Base-by-base conservation (phyloP, 2,329 filamentous ascomycete species). In the Ramularia collo-cygni region DNA sequence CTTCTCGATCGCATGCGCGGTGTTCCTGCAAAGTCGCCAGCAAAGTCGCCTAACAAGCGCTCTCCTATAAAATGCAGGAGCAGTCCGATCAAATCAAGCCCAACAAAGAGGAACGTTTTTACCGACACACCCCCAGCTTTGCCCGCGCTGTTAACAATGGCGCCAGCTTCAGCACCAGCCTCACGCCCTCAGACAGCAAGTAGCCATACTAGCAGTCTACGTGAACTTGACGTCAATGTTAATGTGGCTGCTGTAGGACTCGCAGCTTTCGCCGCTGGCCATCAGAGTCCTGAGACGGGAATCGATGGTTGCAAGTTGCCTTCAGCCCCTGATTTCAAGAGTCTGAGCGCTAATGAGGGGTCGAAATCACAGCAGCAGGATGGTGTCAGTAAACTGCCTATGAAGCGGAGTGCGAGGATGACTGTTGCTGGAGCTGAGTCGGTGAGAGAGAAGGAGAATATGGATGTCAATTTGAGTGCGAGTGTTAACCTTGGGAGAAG, bases 1-100 rank as follows among this genome's bases (percentile, higher is more conserved):
- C 64, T 83, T 18, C 65, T 80, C 9, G 69, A 75, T 14, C 65
- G 67, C 34, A 53, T 76, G 50, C 66, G 67, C 50, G 71, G 66
- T 56, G 52, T 68, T 18, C 38, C 51, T 8, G 43, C 40, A n/a
- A 58, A 57, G 33, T 49, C 54, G 27, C 47, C 57, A 68, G 64
- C 38, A 55, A 57, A 57, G 40, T 36, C 52, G 18, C 46, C 53
- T 35, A 44, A 51, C 57, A 40, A 63, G 62, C 32, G 45, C 43
- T 51, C 44, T 14, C 54, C 52, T 1, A 36, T 38, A 21, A 55
- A 58, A 43, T 32, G 38, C 13, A 43, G 37, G 41, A 42, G 48
- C 50, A 55, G 57, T 54, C 42, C 56, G 41, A 41, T 38, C 21
- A 62, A 62, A 40, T 14, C 42, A 6, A 59, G 57, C 31, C 57